phyloP scores from a whole-genome alignment of 257 asterid genomes.

The Nicotiana knightiana region DNA sequence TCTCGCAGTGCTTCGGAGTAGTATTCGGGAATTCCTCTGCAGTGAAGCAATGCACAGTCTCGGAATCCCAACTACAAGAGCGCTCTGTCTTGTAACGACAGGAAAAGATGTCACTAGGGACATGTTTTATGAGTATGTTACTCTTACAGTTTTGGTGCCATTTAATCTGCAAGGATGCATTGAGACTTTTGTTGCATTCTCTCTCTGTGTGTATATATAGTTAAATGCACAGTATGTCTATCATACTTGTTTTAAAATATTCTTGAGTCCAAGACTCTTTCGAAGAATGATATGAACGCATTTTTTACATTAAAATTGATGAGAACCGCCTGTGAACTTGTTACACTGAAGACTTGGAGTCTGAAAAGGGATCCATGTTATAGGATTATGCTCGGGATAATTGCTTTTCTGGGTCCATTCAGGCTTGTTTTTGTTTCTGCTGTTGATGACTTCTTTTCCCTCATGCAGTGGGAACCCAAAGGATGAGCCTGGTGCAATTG shows the following conservation, averaged over 20 bases:
- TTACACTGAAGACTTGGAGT: background rate
- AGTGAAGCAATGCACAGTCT: constrained; percentile 97
- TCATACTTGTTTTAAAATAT: background rate
- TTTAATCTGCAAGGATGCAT: background rate
- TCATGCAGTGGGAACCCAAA: constrained; percentile 86
- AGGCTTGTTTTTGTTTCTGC: background rate
- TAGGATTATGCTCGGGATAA: background rate
- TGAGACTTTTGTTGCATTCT: background rate
- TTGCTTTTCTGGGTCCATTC: background rate
- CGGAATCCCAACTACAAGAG: constrained; percentile 98
- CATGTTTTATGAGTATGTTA: constrained; percentile 94
- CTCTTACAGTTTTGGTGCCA: background rate
- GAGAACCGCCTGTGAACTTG: background rate
- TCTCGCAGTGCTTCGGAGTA: constrained; percentile 93
- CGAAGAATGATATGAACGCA: background rate
- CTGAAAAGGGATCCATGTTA: background rate
- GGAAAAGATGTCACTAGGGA: constrained; percentile 84
- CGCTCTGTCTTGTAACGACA: constrained; percentile 84
- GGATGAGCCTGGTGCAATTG: constrained; percentile 97
- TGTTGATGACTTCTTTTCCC: constrained; percentile 4
- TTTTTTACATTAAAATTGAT: background rate
- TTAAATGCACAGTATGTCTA: background rate
- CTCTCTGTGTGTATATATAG: background rate
- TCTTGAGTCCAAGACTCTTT: background rate
- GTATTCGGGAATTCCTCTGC: constrained; percentile 93